Conservation (phyloP, 345 rosid species). For the Linum trigynum region DNA sequence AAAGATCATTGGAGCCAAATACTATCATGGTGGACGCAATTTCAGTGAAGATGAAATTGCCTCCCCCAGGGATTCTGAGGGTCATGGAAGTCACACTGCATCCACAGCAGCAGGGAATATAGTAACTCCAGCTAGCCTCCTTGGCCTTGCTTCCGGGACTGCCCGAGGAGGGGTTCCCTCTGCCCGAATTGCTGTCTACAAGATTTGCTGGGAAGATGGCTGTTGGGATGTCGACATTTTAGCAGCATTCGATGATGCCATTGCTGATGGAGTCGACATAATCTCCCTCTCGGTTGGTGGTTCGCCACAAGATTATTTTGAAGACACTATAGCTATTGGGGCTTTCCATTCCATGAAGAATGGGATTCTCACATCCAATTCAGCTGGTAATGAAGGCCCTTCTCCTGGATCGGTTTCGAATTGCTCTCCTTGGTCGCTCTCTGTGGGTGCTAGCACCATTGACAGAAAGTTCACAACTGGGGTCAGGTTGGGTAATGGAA, state of each 20-base stretch:
- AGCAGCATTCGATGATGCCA: not conserved
- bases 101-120: not conserved
- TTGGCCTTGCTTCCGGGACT: not conserved
- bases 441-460: slow-evolving; percentile 29
- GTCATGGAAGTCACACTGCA: slow-evolving; percentile 1
- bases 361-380: slow-evolving; percentile 4
- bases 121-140: not conserved
- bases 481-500: slow-evolving; percentile 20
- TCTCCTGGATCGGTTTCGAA: not conserved
- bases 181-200: slow-evolving; percentile 2
- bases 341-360: not conserved
- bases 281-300: not conserved
- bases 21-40: not conserved
- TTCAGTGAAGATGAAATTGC: not conserved
- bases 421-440: slow-evolving; percentile 12
- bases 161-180: not conserved
- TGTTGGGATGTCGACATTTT: not conserved
- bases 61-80: not conserved
- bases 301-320: not conserved
- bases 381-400: not conserved
- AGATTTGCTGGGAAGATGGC: not conserved
- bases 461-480: slow-evolving; percentile 19
- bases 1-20: not conserved
- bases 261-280: slow-evolving; percentile 2
- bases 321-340: not conserved